phyloP scores from a whole-genome alignment of 2,329 filamentous ascomycete species.

The Leptographium radiaticola region DNA sequence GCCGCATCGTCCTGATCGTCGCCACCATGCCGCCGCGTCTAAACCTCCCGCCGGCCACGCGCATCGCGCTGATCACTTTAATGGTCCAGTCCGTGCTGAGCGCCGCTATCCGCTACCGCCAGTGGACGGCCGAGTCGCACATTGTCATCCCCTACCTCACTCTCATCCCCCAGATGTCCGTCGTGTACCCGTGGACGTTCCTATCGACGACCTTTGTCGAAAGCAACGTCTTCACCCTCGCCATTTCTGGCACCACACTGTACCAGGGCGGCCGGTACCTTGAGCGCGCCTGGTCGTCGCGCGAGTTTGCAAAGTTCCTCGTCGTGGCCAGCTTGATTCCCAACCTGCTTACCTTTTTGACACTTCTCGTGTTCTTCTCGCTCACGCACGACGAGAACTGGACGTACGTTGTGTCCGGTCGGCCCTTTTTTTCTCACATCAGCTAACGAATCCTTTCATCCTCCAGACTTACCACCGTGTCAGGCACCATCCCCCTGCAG shows the following conservation, averaged over 20 bases:
- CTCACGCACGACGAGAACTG: slow-evolving; percentile 53
- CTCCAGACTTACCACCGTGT: slow-evolving; percentile 62
- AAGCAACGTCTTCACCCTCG: slow-evolving; percentile 78
- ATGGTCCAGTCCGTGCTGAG: slow-evolving; percentile 71
- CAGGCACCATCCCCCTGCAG: slow-evolving; percentile 79
- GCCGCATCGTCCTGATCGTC: neutral
- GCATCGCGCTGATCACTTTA: slow-evolving; percentile 63
- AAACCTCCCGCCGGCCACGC: slow-evolving; percentile 86
- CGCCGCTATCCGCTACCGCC: slow-evolving; percentile 60
- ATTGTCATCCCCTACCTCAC: slow-evolving; percentile 77
- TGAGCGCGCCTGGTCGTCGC: slow-evolving; percentile 88
- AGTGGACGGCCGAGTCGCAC: slow-evolving; percentile 49
- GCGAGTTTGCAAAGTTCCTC: slow-evolving; percentile 84
- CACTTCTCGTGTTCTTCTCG: slow-evolving; percentile 56
- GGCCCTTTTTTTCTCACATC: neutral
- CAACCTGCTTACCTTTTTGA: slow-evolving; percentile 60
- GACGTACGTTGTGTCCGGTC: slow-evolving; percentile 38
- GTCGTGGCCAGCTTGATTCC: slow-evolving; percentile 65
- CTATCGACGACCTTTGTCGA: slow-evolving; percentile 79
- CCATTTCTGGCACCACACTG: slow-evolving; percentile 63
- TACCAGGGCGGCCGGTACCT: slow-evolving; percentile 92
- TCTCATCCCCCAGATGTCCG: slow-evolving; percentile 68
- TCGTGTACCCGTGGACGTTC: slow-evolving; percentile 90
- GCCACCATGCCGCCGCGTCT: slow-evolving; percentile 63
- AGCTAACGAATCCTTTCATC: neutral